A percentile compares a stretch with the other conserved stretches of the same genome.
phyloP scores from a whole-genome alignment of 352 stramenopile genomes.

The Aphanomyces cochlioides region DNA sequence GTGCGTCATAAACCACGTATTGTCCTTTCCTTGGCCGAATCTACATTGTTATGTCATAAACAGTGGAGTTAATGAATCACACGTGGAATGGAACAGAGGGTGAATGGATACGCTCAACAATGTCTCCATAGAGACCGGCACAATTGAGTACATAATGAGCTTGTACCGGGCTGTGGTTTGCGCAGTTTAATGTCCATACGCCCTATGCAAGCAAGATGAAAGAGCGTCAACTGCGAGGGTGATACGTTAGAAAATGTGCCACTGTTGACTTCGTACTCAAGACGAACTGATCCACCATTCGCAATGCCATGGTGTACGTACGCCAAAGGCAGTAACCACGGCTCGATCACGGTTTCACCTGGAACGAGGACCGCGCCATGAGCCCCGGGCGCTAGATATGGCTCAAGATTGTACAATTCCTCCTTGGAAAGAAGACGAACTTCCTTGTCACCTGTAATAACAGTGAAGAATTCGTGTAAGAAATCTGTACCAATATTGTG shows the following conservation, averaged over 20 bases:
- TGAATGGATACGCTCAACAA: slow-evolving; percentile 35
- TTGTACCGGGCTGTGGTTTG: slow-evolving; percentile 30
- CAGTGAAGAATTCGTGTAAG: neutral
- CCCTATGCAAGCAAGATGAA: neutral
- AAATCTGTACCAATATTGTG: slow-evolving; percentile 13
- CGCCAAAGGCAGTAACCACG: slow-evolving; percentile 55
- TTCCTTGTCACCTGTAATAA: slow-evolving; percentile 42
- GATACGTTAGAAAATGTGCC: slow-evolving; percentile 9
- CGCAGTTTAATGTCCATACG: slow-evolving; percentile 25
- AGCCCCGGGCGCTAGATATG: slow-evolving; percentile 36
- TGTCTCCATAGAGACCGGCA: slow-evolving; percentile 44
- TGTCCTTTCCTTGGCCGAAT: slow-evolving; percentile 47
- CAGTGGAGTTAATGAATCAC: neutral
- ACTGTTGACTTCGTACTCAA: slow-evolving; percentile 26
- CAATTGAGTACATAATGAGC: slow-evolving; percentile 48
- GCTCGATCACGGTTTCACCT: slow-evolving; percentile 60
- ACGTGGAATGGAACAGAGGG: slow-evolving; percentile 31
- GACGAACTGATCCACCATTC: slow-evolving; percentile 43
- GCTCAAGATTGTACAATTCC: slow-evolving; percentile 41
- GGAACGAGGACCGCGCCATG: slow-evolving; percentile 50
- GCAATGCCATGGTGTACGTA: slow-evolving; percentile 43
- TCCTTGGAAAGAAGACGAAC: slow-evolving; percentile 33
- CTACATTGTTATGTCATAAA: slow-evolving; percentile 15
- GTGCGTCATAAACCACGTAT: slow-evolving; percentile 46
- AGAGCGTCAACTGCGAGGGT: no score